These are phyloP conservation scores for Trypanosoma boissoni DNA, from an alignment of 208 protist species.

Conservation along the genomic window DNA sequence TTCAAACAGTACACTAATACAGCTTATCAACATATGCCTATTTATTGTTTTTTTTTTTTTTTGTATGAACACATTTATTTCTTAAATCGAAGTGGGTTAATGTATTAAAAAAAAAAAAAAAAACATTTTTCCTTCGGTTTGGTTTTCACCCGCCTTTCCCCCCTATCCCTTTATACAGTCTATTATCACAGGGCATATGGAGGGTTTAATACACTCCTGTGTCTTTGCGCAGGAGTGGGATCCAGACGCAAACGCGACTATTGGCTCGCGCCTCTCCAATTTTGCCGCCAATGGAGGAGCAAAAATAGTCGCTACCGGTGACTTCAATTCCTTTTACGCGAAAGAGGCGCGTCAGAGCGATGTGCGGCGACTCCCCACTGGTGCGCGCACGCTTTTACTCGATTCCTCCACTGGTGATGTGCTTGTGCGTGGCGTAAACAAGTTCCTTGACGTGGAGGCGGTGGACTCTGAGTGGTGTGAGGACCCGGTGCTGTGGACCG, in stretches of 20 bases:
- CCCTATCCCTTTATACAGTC: not conserved
- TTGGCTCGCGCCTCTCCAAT: not conserved
- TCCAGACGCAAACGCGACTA: conserved; percentile 12
- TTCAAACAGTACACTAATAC: too few relatives aligned
- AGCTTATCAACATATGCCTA: not conserved
- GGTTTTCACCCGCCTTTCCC: not conserved
- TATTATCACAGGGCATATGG: too few relatives aligned
- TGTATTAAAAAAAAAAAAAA: not conserved
- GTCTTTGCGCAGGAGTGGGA: conserved; percentile 23
- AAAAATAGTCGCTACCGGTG: conserved; percentile 25
- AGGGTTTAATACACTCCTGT: conserved; percentile 16
- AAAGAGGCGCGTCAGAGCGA: conserved; percentile 69
- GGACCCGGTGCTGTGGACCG: conserved; percentile 37
- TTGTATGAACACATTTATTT: too few relatives aligned
- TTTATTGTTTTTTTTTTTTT: conserved; percentile 10
- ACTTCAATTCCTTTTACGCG: conserved; percentile 58
- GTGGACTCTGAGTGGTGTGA: conserved; percentile 38
- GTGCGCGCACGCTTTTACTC: conserved; percentile 72
- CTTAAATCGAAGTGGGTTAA: not conserved
- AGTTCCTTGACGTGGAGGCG: conserved; percentile 76
- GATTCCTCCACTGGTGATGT: conserved; percentile 45
- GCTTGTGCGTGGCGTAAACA: conserved; percentile 81
- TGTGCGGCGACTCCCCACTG: conserved; percentile 60
- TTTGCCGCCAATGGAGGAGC: conserved; percentile 29
- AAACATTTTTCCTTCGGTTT: not conserved